Evolutionary conservation across 1,284 basidiomycete species (phyloP).

Genomic region (Coniferiporia weirii): DNA sequence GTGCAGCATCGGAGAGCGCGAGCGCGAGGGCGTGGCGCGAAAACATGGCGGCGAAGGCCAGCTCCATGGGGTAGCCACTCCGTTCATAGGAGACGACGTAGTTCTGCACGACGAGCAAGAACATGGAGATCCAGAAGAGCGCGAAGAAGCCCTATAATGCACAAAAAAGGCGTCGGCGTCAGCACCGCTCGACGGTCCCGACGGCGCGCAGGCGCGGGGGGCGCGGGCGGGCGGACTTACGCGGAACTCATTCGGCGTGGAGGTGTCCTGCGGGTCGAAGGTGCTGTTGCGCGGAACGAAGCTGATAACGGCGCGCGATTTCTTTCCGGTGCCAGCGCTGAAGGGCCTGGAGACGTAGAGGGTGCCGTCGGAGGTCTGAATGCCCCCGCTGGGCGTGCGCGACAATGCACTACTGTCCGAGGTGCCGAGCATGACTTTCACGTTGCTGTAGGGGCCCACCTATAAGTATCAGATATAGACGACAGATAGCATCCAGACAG

Average conservation of each 20-base stretch:
- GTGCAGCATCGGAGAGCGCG: slow-evolving; percentile 77
- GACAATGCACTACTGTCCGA: neutral
- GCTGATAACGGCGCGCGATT: slow-evolving; percentile 68
- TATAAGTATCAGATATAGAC: neutral
- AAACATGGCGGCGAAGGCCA: slow-evolving; percentile 84
- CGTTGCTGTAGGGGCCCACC: neutral
- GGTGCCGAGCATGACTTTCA: neutral
- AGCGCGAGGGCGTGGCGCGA: slow-evolving; percentile 82
- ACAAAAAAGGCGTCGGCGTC: too few relatives aligned
- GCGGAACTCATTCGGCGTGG: slow-evolving; percentile 79
- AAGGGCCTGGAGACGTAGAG: slow-evolving; percentile 73
- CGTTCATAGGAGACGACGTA: slow-evolving; percentile 74
- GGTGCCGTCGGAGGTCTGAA: slow-evolving; percentile 56
- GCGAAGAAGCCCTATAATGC: slow-evolving; percentile 77
- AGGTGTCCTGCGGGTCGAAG: slow-evolving; percentile 78
- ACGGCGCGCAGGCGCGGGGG: too few relatives aligned
- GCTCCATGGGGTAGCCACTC: slow-evolving; percentile 73
- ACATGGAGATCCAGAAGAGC: slow-evolving; percentile 87
- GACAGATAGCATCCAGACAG: neutral
- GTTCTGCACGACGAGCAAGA: slow-evolving; percentile 73
- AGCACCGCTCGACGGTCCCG: too few relatives aligned
- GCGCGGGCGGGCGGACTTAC: slow-evolving; percentile 37
- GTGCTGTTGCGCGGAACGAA: slow-evolving; percentile 81
- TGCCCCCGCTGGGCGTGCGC: slow-evolving; percentile 38
- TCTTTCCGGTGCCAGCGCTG: slow-evolving; percentile 60